Evolutionary conservation across 2,329 filamentous ascomycete species (phyloP).

Genomic region (Fusarium lyarnte): DNA sequence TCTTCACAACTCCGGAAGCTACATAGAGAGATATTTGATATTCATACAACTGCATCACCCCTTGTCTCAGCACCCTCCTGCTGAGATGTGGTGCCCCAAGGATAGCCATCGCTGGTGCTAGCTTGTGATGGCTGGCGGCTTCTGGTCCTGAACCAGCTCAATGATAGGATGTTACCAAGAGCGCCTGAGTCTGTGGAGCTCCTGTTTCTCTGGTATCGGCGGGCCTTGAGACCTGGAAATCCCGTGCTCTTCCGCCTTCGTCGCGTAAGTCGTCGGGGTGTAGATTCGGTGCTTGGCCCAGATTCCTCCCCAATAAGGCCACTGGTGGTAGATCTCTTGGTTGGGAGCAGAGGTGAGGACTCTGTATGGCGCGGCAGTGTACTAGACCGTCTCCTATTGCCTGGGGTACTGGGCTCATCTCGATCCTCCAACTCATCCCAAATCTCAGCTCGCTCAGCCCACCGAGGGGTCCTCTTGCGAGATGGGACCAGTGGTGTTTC

Average conservation of each 20-base stretch:
- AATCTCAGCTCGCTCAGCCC: slow-evolving; percentile 79
- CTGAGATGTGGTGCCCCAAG: slow-evolving; percentile 20
- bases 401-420: slow-evolving; percentile 56
- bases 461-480: slow-evolving; percentile 62
- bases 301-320: slow-evolving; percentile 41
- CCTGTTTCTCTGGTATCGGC: slow-evolving; percentile 54
- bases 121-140: slow-evolving; percentile 35
- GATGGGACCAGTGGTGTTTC: slow-evolving; percentile 53
- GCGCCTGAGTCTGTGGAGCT: slow-evolving; percentile 59
- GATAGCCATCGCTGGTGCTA: slow-evolving; percentile 34
- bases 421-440: slow-evolving; percentile 90
- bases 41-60: slow-evolving; percentile 50
- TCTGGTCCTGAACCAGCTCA: slow-evolving; percentile 62
- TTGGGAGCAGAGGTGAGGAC: slow-evolving; percentile 52
- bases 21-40: slow-evolving; percentile 10
- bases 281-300: slow-evolving; percentile 45
- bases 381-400: slow-evolving; percentile 57
- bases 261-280: slow-evolving; percentile 49
- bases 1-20: slow-evolving; percentile 30
- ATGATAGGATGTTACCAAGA: slow-evolving; percentile 61
- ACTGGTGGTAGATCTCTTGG: slow-evolving; percentile 47
- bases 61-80: slow-evolving; percentile 31
- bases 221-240: slow-evolving; percentile 69
- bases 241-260: slow-evolving; percentile 67
- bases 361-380: slow-evolving; percentile 58